Base-by-base conservation (phyloP, 148 eudicot species). In the Pouteria glomerata region DNA sequence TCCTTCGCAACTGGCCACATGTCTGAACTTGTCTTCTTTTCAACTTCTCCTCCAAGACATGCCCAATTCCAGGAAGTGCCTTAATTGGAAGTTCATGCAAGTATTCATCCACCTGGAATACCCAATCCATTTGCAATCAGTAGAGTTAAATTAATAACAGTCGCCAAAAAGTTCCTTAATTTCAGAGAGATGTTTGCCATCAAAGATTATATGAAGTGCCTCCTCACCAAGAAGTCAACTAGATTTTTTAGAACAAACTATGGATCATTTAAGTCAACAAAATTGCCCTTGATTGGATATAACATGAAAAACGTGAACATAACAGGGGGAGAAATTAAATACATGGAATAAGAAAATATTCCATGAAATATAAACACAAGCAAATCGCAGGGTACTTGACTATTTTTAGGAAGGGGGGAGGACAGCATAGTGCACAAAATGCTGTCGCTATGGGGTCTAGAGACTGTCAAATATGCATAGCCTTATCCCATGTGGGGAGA, bases 41-140 rank as follows among this genome's bases (percentile, higher is more conserved):
- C 89, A 95, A 82, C 76, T 91, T 91, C 76, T 85, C 89, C 76
- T 84, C 99, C 81, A 95, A 76, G 60, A 87, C 97, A 84, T 66
- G 84, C 24, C 99, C 99, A 83, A 95, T 85, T 63, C 99, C 97
- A 33, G 99, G 99, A 70, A 95, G 94, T 70, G 89, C 85, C 80
- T 91, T 95, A 66, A 95, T 85, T 74, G 96, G 94, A 65, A 95
- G 87, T 66, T 82, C 77, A 34, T 69, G 42, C 76, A 95, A 66
- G 79, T 88, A 85, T 78, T 86, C 86, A 74, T 89, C 90, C 78
- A 86, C 97, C 98, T 94, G 84, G 27, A 70, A 83, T 47, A 70
- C 34, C 30, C 62, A 80, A 31, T 45, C 11, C 48, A 55, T 24
- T 23, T 30, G 55, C 21, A 24, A 50, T 53, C 48, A 74, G 26